Evolutionary conservation across 2,329 filamentous ascomycete genomes (phyloP).

Genomic region (Talaromyces piceae): DNA sequence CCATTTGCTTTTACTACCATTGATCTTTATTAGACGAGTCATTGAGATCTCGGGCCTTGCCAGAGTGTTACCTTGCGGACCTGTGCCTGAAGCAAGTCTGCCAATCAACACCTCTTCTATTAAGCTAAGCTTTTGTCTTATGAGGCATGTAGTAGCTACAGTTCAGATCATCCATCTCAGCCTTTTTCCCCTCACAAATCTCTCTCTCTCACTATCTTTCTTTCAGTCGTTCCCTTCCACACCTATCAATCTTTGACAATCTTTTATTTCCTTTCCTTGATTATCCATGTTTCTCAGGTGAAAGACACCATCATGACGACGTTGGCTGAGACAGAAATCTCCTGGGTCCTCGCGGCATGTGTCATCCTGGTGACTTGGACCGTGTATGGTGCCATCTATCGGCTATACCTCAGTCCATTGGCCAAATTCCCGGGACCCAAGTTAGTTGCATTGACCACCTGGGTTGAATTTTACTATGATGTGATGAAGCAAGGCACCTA

Average conservation of each 20-base stretch:
- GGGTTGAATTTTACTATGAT: slow-evolving; percentile 23
- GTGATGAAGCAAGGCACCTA: not conserved
- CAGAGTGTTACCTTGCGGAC: not conserved
- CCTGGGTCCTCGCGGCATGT: not conserved
- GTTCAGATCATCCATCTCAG: not conserved
- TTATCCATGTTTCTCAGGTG: not conserved
- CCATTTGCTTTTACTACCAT: not conserved
- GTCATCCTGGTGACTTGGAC: not conserved
- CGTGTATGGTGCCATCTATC: slow-evolving; percentile 15
- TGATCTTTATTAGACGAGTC: not conserved
- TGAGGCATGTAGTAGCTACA: not conserved
- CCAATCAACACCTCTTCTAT: not conserved
- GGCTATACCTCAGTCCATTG: slow-evolving; percentile 29
- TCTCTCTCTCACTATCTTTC: not conserved
- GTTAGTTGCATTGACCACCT: slow-evolving; percentile 23
- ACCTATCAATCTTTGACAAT: too few species aligned
- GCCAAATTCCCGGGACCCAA: slow-evolving; percentile 24
- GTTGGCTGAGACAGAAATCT: not conserved
- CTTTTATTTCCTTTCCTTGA: not conserved
- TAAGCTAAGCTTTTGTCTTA: not conserved
- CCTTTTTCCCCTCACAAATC: too few species aligned
- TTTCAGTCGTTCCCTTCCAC: too few species aligned
- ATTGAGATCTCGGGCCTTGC: not conserved
- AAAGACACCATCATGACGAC: not conserved
- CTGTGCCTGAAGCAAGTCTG: not conserved